phyloP scores from a whole-genome alignment of 257 asterid species.

The Haberlea rhodopensis region DNA sequence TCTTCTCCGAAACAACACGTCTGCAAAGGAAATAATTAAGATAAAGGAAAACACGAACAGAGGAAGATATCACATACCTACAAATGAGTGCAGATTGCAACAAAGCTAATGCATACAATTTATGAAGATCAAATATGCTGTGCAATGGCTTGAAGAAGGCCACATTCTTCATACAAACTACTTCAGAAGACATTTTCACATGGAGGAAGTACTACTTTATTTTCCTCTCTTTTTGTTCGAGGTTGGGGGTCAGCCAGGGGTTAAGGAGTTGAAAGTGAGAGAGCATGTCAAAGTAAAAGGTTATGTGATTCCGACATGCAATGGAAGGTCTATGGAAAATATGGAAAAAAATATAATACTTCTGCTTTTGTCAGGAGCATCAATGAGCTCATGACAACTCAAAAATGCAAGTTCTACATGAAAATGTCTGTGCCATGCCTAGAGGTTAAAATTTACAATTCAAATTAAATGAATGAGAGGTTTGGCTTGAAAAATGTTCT shows the following conservation, averaged over 20 bases:
- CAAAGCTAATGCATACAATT: conserved; percentile 1
- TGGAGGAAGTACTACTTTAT: not conserved
- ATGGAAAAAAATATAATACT: not conserved
- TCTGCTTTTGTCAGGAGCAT: not conserved
- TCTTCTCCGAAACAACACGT: conserved; percentile 64
- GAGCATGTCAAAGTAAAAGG: not conserved
- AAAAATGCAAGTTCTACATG: not conserved
- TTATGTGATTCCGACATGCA: conserved; percentile 2
- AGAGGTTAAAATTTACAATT: not conserved
- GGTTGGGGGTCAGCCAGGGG: not conserved
- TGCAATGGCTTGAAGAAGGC: conserved; percentile 2
- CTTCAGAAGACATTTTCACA: conserved; percentile 3
- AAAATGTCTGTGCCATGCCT: not conserved
- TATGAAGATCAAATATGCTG: not conserved
- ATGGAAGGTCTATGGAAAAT: conserved; percentile 4
- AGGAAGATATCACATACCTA: conserved; percentile 18
- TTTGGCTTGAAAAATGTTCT: too few species aligned
- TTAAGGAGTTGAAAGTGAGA: not conserved
- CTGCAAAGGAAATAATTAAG: conserved; percentile 46
- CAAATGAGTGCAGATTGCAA: conserved; percentile 8
- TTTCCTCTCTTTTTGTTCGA: not conserved
- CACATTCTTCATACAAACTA: not conserved
- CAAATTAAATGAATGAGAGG: too few species aligned
- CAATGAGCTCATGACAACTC: conserved; percentile 18
- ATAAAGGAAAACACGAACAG: conserved; percentile 17